phyloP scores from a whole-genome alignment of 805 yeast genomes.

The Lipomyces mesembrius region DNA sequence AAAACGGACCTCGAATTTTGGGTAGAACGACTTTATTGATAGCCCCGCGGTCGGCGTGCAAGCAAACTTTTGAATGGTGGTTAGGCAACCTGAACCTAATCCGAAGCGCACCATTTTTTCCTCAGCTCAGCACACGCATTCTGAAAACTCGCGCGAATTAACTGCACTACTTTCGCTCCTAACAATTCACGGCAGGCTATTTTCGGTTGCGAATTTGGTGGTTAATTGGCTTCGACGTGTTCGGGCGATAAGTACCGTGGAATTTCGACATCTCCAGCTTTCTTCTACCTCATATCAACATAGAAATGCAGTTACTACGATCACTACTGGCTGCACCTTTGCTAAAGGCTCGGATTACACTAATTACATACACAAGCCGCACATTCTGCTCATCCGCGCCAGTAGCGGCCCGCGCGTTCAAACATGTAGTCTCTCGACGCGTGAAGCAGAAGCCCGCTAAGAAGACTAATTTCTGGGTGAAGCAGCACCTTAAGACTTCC shows the following conservation, averaged over 20 bases:
- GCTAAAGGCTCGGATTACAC: not conserved
- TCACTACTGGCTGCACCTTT: not conserved
- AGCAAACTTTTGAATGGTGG: too few relatives aligned
- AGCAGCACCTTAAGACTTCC: constrained; percentile 29
- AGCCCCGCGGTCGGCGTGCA: too few relatives aligned
- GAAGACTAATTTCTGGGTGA: constrained; percentile 30
- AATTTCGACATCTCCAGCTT: not conserved
- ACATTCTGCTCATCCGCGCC: constrained; percentile 12
- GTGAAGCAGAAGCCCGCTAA: constrained; percentile 29
- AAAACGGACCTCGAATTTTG: not conserved
- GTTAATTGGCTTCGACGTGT: not conserved
- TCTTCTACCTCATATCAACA: not conserved
- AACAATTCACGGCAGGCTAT: not conserved
- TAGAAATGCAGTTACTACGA: not conserved
- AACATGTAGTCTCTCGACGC: constrained; percentile 27
- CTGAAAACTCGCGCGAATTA: not conserved
- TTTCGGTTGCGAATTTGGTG: not conserved
- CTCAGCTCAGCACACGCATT: not conserved
- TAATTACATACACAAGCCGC: constrained; percentile 4
- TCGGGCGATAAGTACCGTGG: not conserved
- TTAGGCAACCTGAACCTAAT: too few relatives aligned
- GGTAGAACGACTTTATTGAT: not conserved
- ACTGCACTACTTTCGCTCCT: not conserved
- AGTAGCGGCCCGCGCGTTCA: constrained; percentile 8
- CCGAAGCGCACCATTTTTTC: too few relatives aligned